Percentiles rank a stretch among this genome's conserved stretches.
Conservation (phyloP, 805 yeast genomes). For the Lachancea cidri region DNA sequence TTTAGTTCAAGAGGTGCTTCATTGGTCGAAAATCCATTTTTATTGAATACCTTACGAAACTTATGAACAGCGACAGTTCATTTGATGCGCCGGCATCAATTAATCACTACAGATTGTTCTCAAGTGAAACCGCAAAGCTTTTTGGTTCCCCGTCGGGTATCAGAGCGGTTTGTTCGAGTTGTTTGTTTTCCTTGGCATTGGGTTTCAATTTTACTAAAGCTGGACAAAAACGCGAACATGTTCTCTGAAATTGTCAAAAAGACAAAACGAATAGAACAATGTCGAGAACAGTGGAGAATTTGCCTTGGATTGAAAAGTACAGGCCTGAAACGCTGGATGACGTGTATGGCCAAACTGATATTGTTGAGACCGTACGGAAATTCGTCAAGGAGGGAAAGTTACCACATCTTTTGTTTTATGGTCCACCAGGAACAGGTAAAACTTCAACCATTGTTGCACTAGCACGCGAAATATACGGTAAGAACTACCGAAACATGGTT, state of each 20-base stretch:
- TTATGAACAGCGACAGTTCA: too few relatives aligned
- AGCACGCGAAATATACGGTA: conserved; percentile 84
- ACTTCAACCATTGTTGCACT: conserved; percentile 84
- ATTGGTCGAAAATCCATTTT: too few relatives aligned
- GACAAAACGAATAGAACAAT: background rate
- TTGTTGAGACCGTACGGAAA: conserved; percentile 76
- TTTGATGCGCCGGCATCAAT: too few relatives aligned
- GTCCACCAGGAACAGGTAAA: conserved; percentile 94
- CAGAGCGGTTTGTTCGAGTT: too few relatives aligned
- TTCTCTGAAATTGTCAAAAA: background rate
- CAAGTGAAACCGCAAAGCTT: too few relatives aligned
- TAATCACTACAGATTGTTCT: too few relatives aligned
- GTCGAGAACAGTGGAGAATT: conserved; percentile 36
- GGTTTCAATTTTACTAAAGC: too few relatives aligned
- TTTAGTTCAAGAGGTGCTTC: too few relatives aligned
- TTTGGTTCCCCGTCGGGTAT: too few relatives aligned
- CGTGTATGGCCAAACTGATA: conserved; percentile 86
- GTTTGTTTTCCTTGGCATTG: too few relatives aligned
- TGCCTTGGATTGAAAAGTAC: conserved; percentile 95
- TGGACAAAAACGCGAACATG: background rate
- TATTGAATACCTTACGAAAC: too few relatives aligned
- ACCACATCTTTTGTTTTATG: conserved; percentile 91
- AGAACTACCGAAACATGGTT: conserved; percentile 78
- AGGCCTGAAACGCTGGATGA: conserved; percentile 82
- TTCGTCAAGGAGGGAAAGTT: conserved; percentile 78